Percentiles rank a stretch among this genome's conserved stretches.
These are phyloP conservation scores for Erysiphe pulchra DNA, from an alignment of 2,329 filamentous ascomycete genomes.

Conservation along the genomic window DNA sequence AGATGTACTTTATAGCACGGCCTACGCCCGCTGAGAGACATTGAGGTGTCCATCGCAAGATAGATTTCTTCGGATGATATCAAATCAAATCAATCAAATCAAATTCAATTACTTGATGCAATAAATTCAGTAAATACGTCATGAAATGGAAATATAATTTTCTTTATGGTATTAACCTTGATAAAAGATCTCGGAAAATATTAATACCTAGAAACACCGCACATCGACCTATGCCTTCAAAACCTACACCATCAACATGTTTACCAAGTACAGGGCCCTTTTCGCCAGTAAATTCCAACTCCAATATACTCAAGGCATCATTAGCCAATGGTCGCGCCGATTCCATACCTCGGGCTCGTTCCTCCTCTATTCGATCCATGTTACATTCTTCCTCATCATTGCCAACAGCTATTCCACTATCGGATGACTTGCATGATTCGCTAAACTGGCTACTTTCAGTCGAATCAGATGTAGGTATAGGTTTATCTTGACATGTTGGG, in stretches of 20 bases:
- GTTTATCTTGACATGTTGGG: constrained; percentile 22
- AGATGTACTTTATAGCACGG: too few species aligned
- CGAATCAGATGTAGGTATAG: neutral
- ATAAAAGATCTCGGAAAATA: too few species aligned
- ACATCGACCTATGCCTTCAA: constrained; percentile 10
- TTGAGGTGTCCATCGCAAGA: too few species aligned
- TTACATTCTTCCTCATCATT: constrained; percentile 2
- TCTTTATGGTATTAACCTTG: too few species aligned
- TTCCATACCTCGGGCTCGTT: constrained; percentile 6
- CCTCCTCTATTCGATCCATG: constrained; percentile 4
- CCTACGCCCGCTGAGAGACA: too few species aligned
- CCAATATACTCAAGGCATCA: constrained; percentile 7
- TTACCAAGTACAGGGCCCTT: constrained; percentile 13
- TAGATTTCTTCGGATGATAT: too few species aligned
- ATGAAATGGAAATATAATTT: too few species aligned
- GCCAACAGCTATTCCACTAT: constrained; percentile 5
- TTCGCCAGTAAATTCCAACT: constrained; percentile 7
- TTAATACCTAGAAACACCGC: neutral
- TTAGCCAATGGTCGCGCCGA: constrained; percentile 4
- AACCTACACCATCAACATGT: constrained; percentile 15
- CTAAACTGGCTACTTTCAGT: neutral
- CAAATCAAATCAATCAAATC: too few species aligned
- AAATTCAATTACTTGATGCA: too few species aligned
- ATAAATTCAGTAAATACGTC: too few species aligned
- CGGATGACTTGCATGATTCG: constrained; percentile 3